Percentiles rank a stretch among this genome's conserved stretches.
phyloP scores from a whole-genome alignment of 2,329 filamentous ascomycete species.

The Helicocarpus griseus region DNA sequence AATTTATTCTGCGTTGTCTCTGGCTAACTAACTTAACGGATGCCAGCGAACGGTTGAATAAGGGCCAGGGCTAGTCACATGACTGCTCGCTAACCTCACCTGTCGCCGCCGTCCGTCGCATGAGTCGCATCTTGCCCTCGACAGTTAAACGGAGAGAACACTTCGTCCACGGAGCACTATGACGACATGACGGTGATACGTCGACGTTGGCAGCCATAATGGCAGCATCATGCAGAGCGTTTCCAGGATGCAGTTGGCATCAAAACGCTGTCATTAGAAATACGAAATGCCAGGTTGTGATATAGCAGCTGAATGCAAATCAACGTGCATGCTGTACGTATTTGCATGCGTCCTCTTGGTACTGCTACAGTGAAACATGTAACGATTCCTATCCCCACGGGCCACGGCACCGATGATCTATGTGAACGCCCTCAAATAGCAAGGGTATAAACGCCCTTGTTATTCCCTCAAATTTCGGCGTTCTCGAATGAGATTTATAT shows the following conservation, averaged over 20 bases:
- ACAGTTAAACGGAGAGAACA: no score
- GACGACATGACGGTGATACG: background rate
- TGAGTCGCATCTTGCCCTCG: no score
- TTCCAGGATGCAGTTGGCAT: background rate
- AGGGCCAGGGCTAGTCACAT: background rate
- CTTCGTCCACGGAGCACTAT: background rate
- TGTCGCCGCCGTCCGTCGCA: background rate
- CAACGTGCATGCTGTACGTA: background rate
- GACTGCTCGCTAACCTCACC: background rate
- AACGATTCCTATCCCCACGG: background rate
- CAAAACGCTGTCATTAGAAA: background rate
- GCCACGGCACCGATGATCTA: background rate
- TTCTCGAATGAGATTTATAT: background rate
- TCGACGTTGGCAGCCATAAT: background rate
- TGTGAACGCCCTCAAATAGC: background rate
- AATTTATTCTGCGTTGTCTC: no score
- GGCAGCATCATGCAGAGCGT: background rate
- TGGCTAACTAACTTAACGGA: no score
- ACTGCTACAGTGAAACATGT: background rate
- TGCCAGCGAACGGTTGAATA: no score
- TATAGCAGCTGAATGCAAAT: background rate
- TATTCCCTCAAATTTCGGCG: background rate
- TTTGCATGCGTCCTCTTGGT: background rate
- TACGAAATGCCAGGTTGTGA: background rate
- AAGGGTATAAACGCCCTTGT: background rate